Evolutionary conservation across 2,329 filamentous ascomycete species (phyloP), one percentile per base, ranked within the genome.

Genomic region (Paraphaeosphaeria minitans): DNA sequence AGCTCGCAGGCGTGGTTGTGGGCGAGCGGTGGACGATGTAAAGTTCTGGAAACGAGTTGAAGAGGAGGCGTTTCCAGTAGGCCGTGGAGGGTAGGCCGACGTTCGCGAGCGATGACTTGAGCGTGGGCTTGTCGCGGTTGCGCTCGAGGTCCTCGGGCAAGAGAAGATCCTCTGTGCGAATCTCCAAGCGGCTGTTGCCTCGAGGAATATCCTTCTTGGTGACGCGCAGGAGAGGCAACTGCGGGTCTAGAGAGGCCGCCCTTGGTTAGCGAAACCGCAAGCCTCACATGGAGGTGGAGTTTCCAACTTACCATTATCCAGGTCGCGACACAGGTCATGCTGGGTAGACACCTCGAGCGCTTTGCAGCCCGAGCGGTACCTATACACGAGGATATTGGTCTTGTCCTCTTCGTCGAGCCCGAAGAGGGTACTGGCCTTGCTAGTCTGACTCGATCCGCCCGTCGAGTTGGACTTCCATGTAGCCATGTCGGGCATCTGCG

Each of bases 181-280:
- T 76, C 59, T 82, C 80, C 31, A 83, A 64, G 53, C 79, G 77
- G 33, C 78, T 80, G 63, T 79, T 77, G 58, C 76, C 74, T 46
- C 80, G 77, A 4, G 80, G 80, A 42, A 83, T 81, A 41, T 69
- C 68, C 63, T 81, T 82, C 64, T 71, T 76, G 22, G 81, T 81
- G 42, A 80, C 78, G 65, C 80, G 79, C 52, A 80, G 74, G 59
- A 69, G 73, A 27, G 69, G 68, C 14, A 75, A 60, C 39, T 75
- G 72, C 31, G 78, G 77, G 58, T 81, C 79, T 80, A 47, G 35
- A 56, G 47, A 64, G 50, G 62, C 57, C 47, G 60, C 60, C 60
- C 55, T 53, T 48, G 54, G 66, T 69, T 63, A 70, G 68, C 65
- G 53, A 56, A 33, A 31, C n/a, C 16, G 19, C 24, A 56, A 33